Percentiles rank a stretch among this genome's conserved stretches.
These are phyloP conservation scores for Meira miltonrushii DNA, from an alignment of 1,284 basidiomycete species.

Conservation along the genomic window DNA sequence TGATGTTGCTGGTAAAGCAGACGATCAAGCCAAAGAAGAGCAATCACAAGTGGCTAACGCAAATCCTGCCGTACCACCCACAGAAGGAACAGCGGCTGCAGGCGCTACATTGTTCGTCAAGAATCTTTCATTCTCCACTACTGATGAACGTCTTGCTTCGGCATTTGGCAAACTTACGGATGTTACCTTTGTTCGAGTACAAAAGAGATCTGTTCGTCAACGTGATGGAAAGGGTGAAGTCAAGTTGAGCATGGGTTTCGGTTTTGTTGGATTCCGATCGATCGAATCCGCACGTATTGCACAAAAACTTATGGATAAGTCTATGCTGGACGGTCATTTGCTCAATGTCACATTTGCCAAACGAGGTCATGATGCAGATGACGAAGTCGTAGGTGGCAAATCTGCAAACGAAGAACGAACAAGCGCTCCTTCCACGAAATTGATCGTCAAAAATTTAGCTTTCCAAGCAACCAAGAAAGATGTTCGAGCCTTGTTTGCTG, in stretches of 20 bases:
- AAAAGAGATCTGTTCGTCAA: constrained; percentile 65
- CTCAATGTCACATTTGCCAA: constrained; percentile 81
- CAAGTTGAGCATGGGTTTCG: constrained; percentile 84
- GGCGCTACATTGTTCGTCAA: constrained; percentile 90
- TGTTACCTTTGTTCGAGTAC: constrained; percentile 81
- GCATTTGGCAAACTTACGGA: constrained; percentile 73
- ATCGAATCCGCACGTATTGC: constrained; percentile 69
- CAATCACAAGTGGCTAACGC: not conserved
- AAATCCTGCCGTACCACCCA: too few relatives aligned
- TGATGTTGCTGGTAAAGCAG: not conserved
- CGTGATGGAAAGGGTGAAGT: constrained; percentile 13
- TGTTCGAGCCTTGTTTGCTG: constrained; percentile 67
- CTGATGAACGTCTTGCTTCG: constrained; percentile 65
- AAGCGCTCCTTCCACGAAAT: constrained; percentile 41
- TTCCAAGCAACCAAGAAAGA: constrained; percentile 95
- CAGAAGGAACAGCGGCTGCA: constrained; percentile 55
- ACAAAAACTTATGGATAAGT: constrained; percentile 72
- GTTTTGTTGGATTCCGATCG: constrained; percentile 85
- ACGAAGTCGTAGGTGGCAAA: constrained; percentile 49
- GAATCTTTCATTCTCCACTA: constrained; percentile 87
- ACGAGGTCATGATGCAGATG: constrained; percentile 65
- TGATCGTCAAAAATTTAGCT: constrained; percentile 94
- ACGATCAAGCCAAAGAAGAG: constrained; percentile 4
- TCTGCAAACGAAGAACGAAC: constrained; percentile 63
- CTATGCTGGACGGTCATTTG: constrained; percentile 79